Base-by-base conservation (phyloP, 208 protist species). In the Wallacemonas sp. region DNA sequence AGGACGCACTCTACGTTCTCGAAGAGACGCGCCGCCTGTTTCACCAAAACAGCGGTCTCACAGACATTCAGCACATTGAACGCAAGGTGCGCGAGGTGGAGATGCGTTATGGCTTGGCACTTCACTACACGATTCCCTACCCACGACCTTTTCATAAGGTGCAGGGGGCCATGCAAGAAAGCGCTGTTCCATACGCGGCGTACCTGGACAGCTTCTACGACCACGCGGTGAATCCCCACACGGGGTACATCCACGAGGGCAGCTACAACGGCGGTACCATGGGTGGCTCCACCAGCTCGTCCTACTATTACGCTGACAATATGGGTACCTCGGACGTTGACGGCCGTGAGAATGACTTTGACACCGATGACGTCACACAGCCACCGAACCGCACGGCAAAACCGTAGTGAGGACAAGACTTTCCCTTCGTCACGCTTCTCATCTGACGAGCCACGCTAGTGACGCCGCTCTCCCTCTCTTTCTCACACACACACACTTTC, bases 141-240 rank as follows among this genome's bases (percentile, higher is more conserved):
- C 91, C 91, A 0, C 71, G 91, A 0, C 72, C 83, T 1, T 87
- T 87, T 53, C 77, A 96, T 71, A 93, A 93, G 53, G 78, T 79
- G 44, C 81, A 89, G 59, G 91, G 91, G 42, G 68, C 85, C 0
- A 78, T 89, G 81, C 83, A 82, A 44, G 83, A 92, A 46, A 93
- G 91, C 62, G 83, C 71, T 0, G 78, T 92, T n/a, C 73, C 85
- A 5, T 94, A 93, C 62, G 80, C 81, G 1, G 72, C 87, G 12
- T 91, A 96, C 65, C 73, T 96, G 10, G 91, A 96, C 77, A 94
- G 87, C 22, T 76, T 73, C 45, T 94, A 90, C 59, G 91, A 96
- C 64, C 76, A 91, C 64, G 55, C 73, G 36, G 71, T 89, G 27
- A 96, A 81, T 64, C 85, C 85, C n/a, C 54, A 78, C 46, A 78